These are phyloP conservation scores for Magnolia sinica DNA, from an alignment of 164 flowering plant genomes.

Conservation along the genomic window DNA sequence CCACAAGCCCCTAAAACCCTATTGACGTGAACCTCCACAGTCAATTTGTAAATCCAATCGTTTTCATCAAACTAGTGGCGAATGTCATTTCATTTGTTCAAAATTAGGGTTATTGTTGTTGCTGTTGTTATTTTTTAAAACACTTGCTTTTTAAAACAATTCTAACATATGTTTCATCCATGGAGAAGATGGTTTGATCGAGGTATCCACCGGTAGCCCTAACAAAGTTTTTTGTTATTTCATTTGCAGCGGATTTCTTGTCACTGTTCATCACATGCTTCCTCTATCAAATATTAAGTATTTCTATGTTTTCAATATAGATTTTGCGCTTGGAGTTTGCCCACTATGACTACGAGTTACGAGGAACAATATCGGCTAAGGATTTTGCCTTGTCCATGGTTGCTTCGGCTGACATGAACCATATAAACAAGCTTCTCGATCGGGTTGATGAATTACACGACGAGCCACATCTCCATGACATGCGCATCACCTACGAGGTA, in stretches of 20 bases:
- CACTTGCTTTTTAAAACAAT: neutral
- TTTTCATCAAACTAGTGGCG: neutral
- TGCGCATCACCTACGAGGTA: slow-evolving; percentile 54
- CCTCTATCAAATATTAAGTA: neutral
- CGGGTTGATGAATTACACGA: slow-evolving; percentile 57
- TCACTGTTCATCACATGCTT: neutral
- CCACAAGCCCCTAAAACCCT: neutral
- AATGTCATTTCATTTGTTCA: neutral
- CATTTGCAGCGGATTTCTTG: neutral
- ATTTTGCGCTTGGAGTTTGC: slow-evolving; percentile 76
- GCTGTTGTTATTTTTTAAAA: neutral
- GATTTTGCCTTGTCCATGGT: slow-evolving; percentile 97
- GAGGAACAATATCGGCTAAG: slow-evolving; percentile 76
- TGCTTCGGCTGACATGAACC: slow-evolving; percentile 87
- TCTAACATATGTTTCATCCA: neutral
- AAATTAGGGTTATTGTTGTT: neutral
- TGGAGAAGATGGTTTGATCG: neutral
- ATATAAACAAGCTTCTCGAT: slow-evolving; percentile 59
- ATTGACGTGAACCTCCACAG: neutral
- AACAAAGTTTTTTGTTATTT: neutral
- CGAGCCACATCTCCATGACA: slow-evolving; percentile 40
- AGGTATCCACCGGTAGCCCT: neutral
- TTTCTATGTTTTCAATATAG: slow-evolving; percentile 29
- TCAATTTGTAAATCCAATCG: neutral
- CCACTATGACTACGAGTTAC: slow-evolving; percentile 74